Evolutionary conservation across 345 rosid species (phyloP).

Genomic region (Aurinia saxatilis): DNA sequence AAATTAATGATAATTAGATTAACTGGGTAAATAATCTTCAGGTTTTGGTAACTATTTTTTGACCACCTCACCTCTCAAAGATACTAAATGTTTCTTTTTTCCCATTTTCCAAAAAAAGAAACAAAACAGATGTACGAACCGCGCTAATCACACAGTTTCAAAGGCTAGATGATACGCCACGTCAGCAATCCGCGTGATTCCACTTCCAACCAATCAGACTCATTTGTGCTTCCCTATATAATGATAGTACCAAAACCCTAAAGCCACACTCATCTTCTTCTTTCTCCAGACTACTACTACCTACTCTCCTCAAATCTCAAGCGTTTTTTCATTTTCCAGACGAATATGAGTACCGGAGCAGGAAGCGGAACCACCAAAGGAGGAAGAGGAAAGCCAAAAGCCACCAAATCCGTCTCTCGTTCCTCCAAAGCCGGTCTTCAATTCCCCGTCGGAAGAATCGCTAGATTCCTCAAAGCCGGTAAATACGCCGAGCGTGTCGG

Average conservation of each 20-base stretch:
- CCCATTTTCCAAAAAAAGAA: background rate
- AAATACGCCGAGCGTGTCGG: constrained; percentile 74
- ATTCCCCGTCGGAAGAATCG: constrained; percentile 73
- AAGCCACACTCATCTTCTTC: background rate
- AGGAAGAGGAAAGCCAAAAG: constrained; percentile 53
- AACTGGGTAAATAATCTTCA: no score
- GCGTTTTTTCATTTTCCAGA: no score
- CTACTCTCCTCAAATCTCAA: no score
- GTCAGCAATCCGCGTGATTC: constrained; percentile 31
- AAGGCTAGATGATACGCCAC: constrained; percentile 12
- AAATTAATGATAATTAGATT: no score
- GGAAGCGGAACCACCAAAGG: constrained; percentile 35
- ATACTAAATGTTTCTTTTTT: background rate
- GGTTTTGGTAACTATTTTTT: no score
- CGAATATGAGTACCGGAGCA: constrained; percentile 31
- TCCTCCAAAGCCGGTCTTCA: constrained; percentile 68
- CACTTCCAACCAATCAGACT: constrained; percentile 21
- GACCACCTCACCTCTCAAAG: no score
- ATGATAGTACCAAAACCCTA: background rate
- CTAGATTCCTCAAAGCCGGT: constrained; percentile 58
- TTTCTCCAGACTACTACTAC: background rate
- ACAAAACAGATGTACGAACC: background rate
- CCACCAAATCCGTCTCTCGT: constrained; percentile 53
- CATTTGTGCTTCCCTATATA: background rate
- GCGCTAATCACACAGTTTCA: background rate